A percentile compares a stretch with the other conserved stretches of the same genome.
phyloP scores from a whole-genome alignment of 345 rosid species.

The Eucalyptus viminalis region DNA sequence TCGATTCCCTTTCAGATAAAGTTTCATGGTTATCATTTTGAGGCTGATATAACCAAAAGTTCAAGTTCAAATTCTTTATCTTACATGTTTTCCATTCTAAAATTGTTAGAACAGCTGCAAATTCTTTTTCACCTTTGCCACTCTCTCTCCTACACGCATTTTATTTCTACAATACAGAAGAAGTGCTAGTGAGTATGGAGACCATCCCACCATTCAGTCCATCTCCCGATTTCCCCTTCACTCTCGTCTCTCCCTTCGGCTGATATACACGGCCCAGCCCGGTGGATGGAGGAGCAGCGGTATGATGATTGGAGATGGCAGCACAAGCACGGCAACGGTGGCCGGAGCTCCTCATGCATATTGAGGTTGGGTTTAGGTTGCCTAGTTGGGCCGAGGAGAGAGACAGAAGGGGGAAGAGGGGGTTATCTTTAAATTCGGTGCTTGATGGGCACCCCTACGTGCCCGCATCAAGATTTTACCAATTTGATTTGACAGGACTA shows the following conservation, averaged over 20 bases:
- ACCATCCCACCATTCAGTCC: background rate
- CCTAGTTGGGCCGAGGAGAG: background rate
- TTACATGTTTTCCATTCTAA: background rate
- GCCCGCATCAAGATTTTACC: background rate
- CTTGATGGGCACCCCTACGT: background rate
- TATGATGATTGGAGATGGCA: background rate
- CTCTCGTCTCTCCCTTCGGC: background rate
- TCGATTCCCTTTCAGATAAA: fast-evolving
- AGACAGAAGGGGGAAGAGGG: background rate
- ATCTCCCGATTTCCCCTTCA: background rate
- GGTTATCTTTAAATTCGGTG: background rate
- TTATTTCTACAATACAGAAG: background rate
- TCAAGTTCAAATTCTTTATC: background rate
- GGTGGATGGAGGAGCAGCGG: background rate
- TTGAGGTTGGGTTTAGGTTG: background rate
- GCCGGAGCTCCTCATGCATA: background rate
- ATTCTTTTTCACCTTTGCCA: background rate
- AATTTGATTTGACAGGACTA: fast-evolving
- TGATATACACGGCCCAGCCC: fast-evolving
- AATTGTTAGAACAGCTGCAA: background rate
- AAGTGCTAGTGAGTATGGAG: background rate
- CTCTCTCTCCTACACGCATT: background rate
- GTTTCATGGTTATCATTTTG: background rate
- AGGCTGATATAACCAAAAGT: background rate
- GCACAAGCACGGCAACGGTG: background rate